Conservation (phyloP, 768 basidiomycete genomes). For the Auricularia heimuer region DNA sequence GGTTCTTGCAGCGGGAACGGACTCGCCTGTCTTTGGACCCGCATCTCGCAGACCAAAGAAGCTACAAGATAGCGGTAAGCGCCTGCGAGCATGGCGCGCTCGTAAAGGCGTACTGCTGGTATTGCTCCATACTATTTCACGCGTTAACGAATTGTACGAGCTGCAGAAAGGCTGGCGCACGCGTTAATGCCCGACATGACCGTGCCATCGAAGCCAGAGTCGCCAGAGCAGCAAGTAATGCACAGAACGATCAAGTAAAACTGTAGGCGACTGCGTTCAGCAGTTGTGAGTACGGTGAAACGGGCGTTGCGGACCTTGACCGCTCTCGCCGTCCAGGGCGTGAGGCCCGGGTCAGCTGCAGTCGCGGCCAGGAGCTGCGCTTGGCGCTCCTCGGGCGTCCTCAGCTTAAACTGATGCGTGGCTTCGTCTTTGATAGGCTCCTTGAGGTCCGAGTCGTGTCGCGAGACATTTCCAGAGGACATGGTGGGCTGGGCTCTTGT, state of each 20-base stretch:
- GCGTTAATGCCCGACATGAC: slow-evolving; percentile 42
- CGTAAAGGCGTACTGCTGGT: slow-evolving; percentile 16
- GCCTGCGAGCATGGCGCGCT: neutral
- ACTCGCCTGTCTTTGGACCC: slow-evolving; percentile 30
- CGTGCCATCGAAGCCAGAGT: slow-evolving; percentile 46
- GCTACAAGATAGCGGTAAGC: neutral
- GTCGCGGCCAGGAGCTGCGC: slow-evolving; percentile 30
- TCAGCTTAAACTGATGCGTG: neutral
- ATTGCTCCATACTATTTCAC: slow-evolving; percentile 27
- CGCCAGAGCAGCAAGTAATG: slow-evolving; percentile 36
- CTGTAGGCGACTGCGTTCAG: slow-evolving; percentile 14
- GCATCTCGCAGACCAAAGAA: slow-evolving; percentile 38
- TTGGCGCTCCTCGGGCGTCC: slow-evolving; percentile 30
- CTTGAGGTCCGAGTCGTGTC: slow-evolving; percentile 1
- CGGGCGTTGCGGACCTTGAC: slow-evolving; percentile 23
- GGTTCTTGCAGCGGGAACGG: neutral
- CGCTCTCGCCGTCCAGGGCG: slow-evolving; percentile 26
- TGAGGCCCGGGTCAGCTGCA: slow-evolving; percentile 34
- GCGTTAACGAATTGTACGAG: neutral
- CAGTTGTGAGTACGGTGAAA: neutral
- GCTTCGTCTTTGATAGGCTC: neutral
- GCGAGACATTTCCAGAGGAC: neutral
- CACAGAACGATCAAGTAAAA: slow-evolving; percentile 39
- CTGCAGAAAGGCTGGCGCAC: neutral
- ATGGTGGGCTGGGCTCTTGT: neutral